These are phyloP conservation scores for Chaetoceros tenuissimus DNA, from an alignment of 108 stramenopile genomes.

Conservation along the genomic window DNA sequence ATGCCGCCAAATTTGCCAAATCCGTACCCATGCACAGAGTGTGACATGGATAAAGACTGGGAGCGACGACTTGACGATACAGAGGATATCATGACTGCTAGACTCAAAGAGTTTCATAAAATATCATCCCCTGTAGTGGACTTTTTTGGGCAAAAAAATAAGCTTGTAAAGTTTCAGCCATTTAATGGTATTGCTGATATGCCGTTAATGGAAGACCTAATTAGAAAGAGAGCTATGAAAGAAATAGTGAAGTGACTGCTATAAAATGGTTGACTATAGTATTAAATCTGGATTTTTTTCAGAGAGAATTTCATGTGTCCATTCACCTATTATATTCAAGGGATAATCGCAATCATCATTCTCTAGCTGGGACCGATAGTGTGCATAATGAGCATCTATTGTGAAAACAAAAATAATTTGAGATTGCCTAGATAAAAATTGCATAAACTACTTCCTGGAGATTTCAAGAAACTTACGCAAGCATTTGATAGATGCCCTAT, in stretches of 20 bases:
- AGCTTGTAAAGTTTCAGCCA: constrained; percentile 40
- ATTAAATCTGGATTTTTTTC: constrained; percentile 39
- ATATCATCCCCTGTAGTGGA: constrained; percentile 54
- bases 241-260: too few relatives aligned
- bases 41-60: constrained; percentile 36
- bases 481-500: neutral
- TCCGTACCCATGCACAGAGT: constrained; percentile 18
- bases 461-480: too few relatives aligned
- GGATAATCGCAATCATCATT: neutral
- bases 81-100: constrained; percentile 29
- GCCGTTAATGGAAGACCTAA: constrained; percentile 3
- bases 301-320: constrained; percentile 36
- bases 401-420: constrained; percentile 71
- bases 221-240: too few relatives aligned
- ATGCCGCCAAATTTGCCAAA: constrained; percentile 58
- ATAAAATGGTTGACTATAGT: constrained; percentile 12
- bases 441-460: too few relatives aligned
- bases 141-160: constrained; percentile 27
- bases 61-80: constrained; percentile 58
- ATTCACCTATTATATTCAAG: constrained; percentile 41
- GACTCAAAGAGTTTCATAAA: constrained; percentile 46
- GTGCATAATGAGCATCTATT: constrained; percentile 77
- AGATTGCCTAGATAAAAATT: constrained; percentile 17
- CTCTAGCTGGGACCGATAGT: constrained; percentile 42
- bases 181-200: constrained; percentile 58